These are phyloP conservation scores for Fusarium lyarnte DNA, from an alignment of 2,329 filamentous ascomycete genomes.

Conservation along the genomic window DNA sequence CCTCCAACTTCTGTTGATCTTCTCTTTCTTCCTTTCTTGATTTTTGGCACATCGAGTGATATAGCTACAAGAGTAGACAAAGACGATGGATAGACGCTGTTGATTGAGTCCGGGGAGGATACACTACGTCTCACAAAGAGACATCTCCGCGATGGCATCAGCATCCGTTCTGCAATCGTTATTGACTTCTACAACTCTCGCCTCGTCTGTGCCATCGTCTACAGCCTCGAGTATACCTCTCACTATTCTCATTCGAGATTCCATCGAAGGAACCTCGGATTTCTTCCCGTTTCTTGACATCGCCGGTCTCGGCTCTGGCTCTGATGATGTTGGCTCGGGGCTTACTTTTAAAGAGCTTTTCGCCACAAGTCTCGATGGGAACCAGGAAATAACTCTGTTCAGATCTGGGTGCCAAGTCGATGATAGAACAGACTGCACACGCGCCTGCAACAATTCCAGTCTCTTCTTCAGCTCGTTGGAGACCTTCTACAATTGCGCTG, in stretches of 20 bases:
- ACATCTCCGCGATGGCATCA: conserved; percentile 25
- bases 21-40: not conserved
- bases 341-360: conserved; percentile 50
- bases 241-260: conserved; percentile 43
- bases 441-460: conserved; percentile 45
- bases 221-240: conserved; percentile 41
- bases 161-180: conserved; percentile 18
- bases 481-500: conserved; percentile 53
- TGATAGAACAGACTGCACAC: conserved; percentile 45
- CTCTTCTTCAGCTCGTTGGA: conserved; percentile 50
- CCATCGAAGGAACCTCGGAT: conserved; percentile 47
- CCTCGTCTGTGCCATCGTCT: conserved; percentile 9
- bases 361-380: conserved; percentile 47
- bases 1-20: conserved; percentile 21
- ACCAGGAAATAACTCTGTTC: conserved; percentile 47
- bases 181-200: conserved; percentile 13
- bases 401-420: conserved; percentile 46
- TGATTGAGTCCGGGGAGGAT: conserved; percentile 20
- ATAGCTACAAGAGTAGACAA: not conserved
- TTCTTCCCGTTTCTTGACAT: conserved; percentile 53
- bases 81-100: conserved; percentile 11
- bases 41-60: not conserved
- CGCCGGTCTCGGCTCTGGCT: conserved; percentile 42
- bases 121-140: not conserved
- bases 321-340: conserved; percentile 40